Evolutionary conservation across 345 rosid species (phyloP).

Genomic region (Murraya koenigii): DNA sequence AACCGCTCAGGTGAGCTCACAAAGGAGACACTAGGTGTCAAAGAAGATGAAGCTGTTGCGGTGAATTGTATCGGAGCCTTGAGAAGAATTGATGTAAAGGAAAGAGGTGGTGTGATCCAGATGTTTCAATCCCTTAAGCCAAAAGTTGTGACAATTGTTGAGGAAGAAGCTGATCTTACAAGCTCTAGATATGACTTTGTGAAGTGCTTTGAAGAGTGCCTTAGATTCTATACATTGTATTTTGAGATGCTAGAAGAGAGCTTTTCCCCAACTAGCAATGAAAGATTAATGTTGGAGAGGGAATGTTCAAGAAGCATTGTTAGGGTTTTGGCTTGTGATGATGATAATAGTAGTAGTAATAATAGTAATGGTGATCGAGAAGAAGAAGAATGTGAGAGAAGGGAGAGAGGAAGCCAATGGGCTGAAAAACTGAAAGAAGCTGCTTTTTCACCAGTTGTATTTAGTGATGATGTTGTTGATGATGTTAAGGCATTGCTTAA

Average conservation of each 20-base stretch:
- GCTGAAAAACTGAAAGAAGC: slow-evolving; percentile 37
- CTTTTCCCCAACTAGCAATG: slow-evolving; percentile 59
- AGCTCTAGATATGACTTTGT: slow-evolving; percentile 52
- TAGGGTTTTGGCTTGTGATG: slow-evolving; percentile 65
- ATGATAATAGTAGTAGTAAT: background rate
- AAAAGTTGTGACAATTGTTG: slow-evolving; percentile 58
- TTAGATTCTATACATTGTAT: slow-evolving; percentile 55
- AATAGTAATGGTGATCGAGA: background rate
- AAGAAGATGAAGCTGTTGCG: slow-evolving; percentile 60
- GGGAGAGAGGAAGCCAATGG: slow-evolving; percentile 70
- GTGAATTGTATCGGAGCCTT: slow-evolving; percentile 65
- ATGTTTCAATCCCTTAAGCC: slow-evolving; percentile 45
- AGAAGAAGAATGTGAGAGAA: slow-evolving; percentile 45
- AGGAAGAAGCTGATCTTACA: slow-evolving; percentile 72
- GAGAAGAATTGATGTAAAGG: slow-evolving; percentile 37
- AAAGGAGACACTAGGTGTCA: slow-evolving; percentile 39
- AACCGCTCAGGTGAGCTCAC: slow-evolving; percentile 46
- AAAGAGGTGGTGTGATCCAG: slow-evolving; percentile 36
- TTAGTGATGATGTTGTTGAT: slow-evolving; percentile 66
- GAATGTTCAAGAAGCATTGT: slow-evolving; percentile 67
- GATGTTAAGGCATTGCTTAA: slow-evolving; percentile 73
- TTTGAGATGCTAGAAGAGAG: slow-evolving; percentile 77
- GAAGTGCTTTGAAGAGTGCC: slow-evolving; percentile 69
- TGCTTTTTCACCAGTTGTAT: slow-evolving; percentile 34
- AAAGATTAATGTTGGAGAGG: slow-evolving; percentile 65